Percentiles rank a stretch among this genome's conserved stretches.
phyloP scores from a whole-genome alignment of 495 filamentous ascomycete genomes.

The Aspergillus ellipticus region DNA sequence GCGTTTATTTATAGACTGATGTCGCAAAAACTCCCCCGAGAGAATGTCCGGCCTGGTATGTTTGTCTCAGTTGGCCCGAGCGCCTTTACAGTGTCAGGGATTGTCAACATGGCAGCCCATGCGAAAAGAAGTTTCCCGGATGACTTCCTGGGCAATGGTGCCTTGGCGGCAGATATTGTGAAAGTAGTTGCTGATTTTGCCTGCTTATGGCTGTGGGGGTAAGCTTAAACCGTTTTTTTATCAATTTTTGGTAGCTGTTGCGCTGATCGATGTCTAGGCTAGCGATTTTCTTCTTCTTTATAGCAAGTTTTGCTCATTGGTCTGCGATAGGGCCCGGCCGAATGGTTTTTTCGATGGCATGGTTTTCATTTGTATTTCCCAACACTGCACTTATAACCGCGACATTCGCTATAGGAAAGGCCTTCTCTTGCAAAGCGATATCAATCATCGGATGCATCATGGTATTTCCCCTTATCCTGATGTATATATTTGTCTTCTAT shows the following conservation, averaged over 20 bases:
- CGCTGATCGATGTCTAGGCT: conserved; percentile 41
- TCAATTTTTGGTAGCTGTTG: not conserved
- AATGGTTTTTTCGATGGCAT: conserved; percentile 83
- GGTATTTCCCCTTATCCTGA: conserved; percentile 56
- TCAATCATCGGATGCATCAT: conserved; percentile 65
- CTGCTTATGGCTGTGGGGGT: conserved; percentile 80
- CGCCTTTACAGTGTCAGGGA: conserved; percentile 71
- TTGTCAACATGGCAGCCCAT: conserved; percentile 56
- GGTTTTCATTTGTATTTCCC: conserved; percentile 85
- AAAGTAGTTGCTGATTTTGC: conserved; percentile 55
- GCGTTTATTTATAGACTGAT: conserved; percentile 86
- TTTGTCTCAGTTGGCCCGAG: conserved; percentile 80
- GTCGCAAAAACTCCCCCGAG: conserved; percentile 83
- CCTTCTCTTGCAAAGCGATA: conserved; percentile 58
- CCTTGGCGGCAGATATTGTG: conserved; percentile 51
- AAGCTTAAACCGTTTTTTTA: conserved; percentile 9
- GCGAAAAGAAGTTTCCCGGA: conserved; percentile 42
- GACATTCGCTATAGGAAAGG: conserved; percentile 66
- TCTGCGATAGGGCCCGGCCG: conserved; percentile 59
- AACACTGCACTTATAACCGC: conserved; percentile 75
- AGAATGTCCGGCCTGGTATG: conserved; percentile 74
- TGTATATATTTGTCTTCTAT: conserved; percentile 65
- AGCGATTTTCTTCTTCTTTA: conserved; percentile 82
- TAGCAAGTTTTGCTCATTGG: conserved; percentile 70
- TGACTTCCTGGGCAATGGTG: conserved; percentile 58